Conservation (phyloP, 305 asterid genomes). For the Fraxinus baroniana region DNA sequence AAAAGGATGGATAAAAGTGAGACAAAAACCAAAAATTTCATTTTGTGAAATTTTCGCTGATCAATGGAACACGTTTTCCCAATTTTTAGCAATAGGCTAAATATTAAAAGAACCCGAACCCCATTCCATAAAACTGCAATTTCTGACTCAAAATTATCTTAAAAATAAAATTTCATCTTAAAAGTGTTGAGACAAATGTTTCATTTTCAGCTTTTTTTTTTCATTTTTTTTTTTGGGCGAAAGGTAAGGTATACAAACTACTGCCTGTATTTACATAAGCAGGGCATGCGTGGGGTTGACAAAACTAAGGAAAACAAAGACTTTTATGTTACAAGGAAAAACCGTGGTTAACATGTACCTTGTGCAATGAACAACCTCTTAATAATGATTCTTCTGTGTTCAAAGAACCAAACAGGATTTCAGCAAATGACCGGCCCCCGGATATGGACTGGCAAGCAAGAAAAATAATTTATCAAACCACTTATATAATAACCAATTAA, state of each 20-base stretch:
- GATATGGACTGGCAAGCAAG: slow-evolving; percentile 74
- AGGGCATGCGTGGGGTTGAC: slow-evolving; percentile 8
- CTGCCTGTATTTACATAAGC: not conserved
- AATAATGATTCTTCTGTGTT: slow-evolving; percentile 51
- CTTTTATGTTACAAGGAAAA: slow-evolving; percentile 13
- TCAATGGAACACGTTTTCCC: slow-evolving; percentile 9
- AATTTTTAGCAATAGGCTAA: not conserved
- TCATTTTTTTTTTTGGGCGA: not conserved
- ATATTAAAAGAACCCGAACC: not conserved
- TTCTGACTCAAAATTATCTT: slow-evolving; percentile 5
- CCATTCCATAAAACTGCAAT: not conserved
- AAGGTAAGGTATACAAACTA: not conserved
- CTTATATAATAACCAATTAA: slow-evolving; percentile 12
- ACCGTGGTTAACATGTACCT: slow-evolving; percentile 45
- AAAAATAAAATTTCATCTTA: slow-evolving; percentile 13
- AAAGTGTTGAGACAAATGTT: not conserved
- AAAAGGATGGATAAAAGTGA: slow-evolving; percentile 4
- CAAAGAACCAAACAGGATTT: slow-evolving; percentile 75
- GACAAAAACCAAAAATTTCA: not conserved
- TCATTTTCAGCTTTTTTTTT: slow-evolving; percentile 9
- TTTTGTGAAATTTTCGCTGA: not conserved
- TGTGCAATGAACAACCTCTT: slow-evolving; percentile 84
- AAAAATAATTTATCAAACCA: slow-evolving; percentile 26
- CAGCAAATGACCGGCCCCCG: slow-evolving; percentile 87
- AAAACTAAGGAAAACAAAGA: not conserved